Conservation (phyloP, 202 grass and related monocot species). For the Hordeum pubiflorum region DNA sequence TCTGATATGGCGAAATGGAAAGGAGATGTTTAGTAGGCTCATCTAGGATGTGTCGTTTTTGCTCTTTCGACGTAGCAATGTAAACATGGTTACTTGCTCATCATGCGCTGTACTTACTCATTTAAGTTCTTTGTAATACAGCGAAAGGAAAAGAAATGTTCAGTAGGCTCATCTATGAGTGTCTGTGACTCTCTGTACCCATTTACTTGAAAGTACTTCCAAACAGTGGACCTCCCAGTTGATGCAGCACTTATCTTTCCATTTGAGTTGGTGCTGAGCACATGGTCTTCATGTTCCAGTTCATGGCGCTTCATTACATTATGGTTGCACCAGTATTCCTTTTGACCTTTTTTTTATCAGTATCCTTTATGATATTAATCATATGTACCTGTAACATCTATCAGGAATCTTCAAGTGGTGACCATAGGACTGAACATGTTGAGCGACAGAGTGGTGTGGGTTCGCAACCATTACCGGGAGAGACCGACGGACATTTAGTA, state of each 20-base stretch:
- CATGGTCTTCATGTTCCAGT: slow-evolving; percentile 7
- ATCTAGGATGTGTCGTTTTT: neutral
- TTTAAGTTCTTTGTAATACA: no score
- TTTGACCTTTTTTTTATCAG: neutral
- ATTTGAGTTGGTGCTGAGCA: neutral
- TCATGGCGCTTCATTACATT: neutral
- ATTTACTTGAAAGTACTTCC: neutral
- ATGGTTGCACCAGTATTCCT: neutral
- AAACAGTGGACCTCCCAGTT: neutral
- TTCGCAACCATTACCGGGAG: neutral
- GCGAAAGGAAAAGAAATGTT: no score
- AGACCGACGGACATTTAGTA: slow-evolving; percentile 12
- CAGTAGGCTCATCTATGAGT: no score
- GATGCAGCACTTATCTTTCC: neutral
- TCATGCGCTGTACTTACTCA: neutral
- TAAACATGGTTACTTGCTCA: slow-evolving; percentile 6
- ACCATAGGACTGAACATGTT: slow-evolving; percentile 9
- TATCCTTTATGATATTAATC: slow-evolving; percentile 6
- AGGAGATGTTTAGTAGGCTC: neutral
- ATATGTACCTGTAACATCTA: slow-evolving; percentile 1
- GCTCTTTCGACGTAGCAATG: neutral
- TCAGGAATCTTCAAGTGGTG: slow-evolving; percentile 31
- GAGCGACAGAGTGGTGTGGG: slow-evolving; percentile 8
- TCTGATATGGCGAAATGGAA: neutral
- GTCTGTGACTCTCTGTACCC: neutral